These are phyloP conservation scores for Murraya paniculata DNA, from an alignment of 345 rosid genomes.

Conservation along the genomic window DNA sequence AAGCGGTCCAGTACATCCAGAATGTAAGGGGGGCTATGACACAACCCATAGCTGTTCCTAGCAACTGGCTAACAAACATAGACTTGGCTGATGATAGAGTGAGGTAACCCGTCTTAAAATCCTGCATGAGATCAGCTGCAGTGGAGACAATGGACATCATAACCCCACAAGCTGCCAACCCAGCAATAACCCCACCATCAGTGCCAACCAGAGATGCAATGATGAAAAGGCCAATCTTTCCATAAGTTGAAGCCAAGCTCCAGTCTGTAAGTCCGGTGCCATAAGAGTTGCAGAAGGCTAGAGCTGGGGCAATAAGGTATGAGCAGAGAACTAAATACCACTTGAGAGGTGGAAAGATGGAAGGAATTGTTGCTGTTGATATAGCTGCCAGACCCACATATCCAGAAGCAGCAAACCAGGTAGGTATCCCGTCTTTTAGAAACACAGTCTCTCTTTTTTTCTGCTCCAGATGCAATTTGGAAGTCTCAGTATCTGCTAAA, in stretches of 20 bases:
- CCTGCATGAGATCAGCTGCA: conserved; percentile 98
- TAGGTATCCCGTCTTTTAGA: conserved; percentile 72
- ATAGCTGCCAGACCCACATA: conserved; percentile 88
- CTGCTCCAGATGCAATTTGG: conserved; percentile 47
- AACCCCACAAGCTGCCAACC: conserved; percentile 85
- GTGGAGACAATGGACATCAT: conserved; percentile 99
- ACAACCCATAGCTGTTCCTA: conserved; percentile 93
- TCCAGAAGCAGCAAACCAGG: conserved; percentile 78
- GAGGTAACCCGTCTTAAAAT: conserved; percentile 89
- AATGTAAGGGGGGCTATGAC: conserved; percentile 88
- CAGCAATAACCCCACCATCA: conserved; percentile 83
- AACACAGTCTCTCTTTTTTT: conserved; percentile 63
- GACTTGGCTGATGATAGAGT: conserved; percentile 91
- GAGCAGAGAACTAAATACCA: conserved; percentile 96
- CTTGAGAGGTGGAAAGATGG: conserved; percentile 73
- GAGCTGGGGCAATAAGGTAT: conserved; percentile 76
- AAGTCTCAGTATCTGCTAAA: conserved; percentile 49
- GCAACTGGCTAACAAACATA: conserved; percentile 85
- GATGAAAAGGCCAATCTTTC: conserved; percentile 88
- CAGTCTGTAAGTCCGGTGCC: conserved; percentile 92
- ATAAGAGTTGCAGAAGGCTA: conserved; percentile 92
- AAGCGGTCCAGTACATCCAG: conserved; percentile 90
- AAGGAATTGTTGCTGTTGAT: conserved; percentile 71
- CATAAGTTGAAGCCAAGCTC: conserved; percentile 79
- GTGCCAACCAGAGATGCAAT: conserved; percentile 79